Conservation (phyloP, 352 stramenopile species). For the Phytophthora pistaciae region DNA sequence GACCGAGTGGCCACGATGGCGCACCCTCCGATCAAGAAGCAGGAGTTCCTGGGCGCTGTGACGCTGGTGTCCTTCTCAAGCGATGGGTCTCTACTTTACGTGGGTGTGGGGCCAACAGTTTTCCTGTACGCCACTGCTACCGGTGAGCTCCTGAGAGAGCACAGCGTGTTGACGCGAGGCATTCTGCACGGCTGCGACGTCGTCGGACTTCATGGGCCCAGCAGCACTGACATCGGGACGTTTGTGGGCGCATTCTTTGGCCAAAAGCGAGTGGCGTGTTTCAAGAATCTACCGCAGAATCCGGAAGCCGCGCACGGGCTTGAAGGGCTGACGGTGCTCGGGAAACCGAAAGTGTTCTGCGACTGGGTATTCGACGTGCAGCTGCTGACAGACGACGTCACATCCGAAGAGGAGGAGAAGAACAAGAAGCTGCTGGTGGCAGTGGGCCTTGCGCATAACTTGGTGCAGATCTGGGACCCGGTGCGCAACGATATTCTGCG, state of each 20-base stretch:
- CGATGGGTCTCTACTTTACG: constrained; percentile 77
- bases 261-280: constrained; percentile 79
- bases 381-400: constrained; percentile 50
- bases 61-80: constrained; percentile 81
- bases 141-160: constrained; percentile 52
- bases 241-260: constrained; percentile 76
- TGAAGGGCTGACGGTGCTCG: constrained; percentile 41
- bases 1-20: constrained; percentile 15
- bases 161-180: constrained; percentile 63
- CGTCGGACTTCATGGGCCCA: constrained; percentile 9
- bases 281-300: constrained; percentile 59
- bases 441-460: constrained; percentile 87
- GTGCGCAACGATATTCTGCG: constrained; percentile 51
- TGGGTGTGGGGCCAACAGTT: constrained; percentile 69
- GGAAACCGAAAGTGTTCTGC: constrained; percentile 69
- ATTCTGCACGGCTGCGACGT: constrained; percentile 82
- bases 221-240: constrained; percentile 2
- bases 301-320: constrained; percentile 17
- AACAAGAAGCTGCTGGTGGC: constrained; percentile 48
- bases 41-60: constrained; percentile 85
- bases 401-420: background rate
- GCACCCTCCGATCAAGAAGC: constrained; percentile 45
- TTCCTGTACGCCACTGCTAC: constrained; percentile 70
- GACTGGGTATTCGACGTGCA: constrained; percentile 90
- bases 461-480: constrained; percentile 82